These are phyloP conservation scores for Goffeauzyma gilvescens DNA, from an alignment of 768 basidiomycete species.

Conservation along the genomic window DNA sequence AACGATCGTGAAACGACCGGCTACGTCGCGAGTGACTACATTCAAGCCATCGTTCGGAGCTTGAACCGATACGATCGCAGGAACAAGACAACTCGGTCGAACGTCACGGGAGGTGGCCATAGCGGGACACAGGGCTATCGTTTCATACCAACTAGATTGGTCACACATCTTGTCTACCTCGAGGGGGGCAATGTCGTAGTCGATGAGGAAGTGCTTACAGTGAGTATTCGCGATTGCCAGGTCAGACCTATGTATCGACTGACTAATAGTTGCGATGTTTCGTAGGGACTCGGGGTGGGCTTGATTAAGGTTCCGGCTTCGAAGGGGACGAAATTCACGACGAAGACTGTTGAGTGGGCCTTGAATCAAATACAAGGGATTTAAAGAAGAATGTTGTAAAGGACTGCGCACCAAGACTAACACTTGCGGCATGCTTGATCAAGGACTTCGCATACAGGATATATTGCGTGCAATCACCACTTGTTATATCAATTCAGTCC, in stretches of 20 bases:
- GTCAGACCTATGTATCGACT: too few relatives aligned
- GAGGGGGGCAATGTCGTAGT: slow-evolving; percentile 46
- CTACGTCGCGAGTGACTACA: slow-evolving; percentile 67
- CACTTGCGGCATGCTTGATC: too few relatives aligned
- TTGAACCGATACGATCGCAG: slow-evolving; percentile 38
- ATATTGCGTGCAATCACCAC: too few relatives aligned
- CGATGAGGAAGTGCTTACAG: slow-evolving; percentile 45
- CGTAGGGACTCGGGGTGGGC: background rate
- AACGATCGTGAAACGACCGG: slow-evolving; percentile 82
- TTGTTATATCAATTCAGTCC: too few relatives aligned
- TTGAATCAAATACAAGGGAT: slow-evolving; percentile 15
- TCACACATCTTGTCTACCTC: slow-evolving; percentile 69
- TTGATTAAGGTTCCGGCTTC: slow-evolving; percentile 10
- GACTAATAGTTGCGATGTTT: too few relatives aligned
- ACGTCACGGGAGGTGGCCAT: slow-evolving; percentile 38
- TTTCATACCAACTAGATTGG: slow-evolving; percentile 57
- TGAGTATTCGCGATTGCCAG: slow-evolving; percentile 33
- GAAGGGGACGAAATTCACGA: slow-evolving; percentile 16
- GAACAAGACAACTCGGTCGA: slow-evolving; percentile 29
- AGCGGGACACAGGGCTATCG: too few relatives aligned
- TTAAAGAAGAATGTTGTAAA: too few relatives aligned
- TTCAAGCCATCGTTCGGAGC: slow-evolving; percentile 55
- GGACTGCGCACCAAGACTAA: too few relatives aligned
- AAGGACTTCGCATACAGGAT: too few relatives aligned
- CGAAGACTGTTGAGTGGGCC: slow-evolving; percentile 20